Conservation (phyloP, 768 basidiomycete genomes). For the Suillus subaureus region DNA sequence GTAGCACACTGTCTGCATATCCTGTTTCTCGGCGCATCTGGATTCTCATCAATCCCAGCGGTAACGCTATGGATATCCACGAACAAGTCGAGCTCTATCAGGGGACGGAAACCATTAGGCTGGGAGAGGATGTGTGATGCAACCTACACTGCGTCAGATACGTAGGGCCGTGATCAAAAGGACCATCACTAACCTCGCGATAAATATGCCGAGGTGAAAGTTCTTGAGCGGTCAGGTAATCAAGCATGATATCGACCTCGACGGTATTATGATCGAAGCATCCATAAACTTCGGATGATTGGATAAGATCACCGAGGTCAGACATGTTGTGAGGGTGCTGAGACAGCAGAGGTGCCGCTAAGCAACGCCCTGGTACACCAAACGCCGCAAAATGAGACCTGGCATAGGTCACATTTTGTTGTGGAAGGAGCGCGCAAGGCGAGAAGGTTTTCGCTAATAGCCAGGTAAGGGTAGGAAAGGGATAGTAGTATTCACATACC, state of each 20-base stretch:
- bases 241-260: constrained; percentile 84
- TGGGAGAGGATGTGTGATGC: constrained; percentile 59
- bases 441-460: constrained; percentile 68
- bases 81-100: constrained; percentile 74
- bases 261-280: constrained; percentile 76
- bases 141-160: constrained; percentile 47
- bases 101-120: constrained; percentile 61
- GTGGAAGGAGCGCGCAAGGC: constrained; percentile 74
- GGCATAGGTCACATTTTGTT: constrained; percentile 84
- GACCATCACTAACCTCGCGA: constrained; percentile 56
- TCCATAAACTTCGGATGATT: constrained; percentile 76
- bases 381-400: constrained; percentile 84
- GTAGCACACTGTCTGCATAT: constrained; percentile 76
- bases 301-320: constrained; percentile 74
- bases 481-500: constrained; percentile 44
- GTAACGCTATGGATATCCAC: constrained; percentile 64
- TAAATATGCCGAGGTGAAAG: constrained; percentile 75
- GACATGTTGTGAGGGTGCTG: constrained; percentile 73
- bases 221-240: constrained; percentile 67
- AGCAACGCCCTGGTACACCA: constrained; percentile 72
- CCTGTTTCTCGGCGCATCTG: constrained; percentile 57
- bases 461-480: constrained; percentile 3
- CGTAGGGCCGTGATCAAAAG: neutral
- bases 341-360: constrained; percentile 52
- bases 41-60: constrained; percentile 56